These are phyloP conservation scores for Cladosporium sp. DNA, from an alignment of 2,329 filamentous ascomycete species.

Conservation along the genomic window DNA sequence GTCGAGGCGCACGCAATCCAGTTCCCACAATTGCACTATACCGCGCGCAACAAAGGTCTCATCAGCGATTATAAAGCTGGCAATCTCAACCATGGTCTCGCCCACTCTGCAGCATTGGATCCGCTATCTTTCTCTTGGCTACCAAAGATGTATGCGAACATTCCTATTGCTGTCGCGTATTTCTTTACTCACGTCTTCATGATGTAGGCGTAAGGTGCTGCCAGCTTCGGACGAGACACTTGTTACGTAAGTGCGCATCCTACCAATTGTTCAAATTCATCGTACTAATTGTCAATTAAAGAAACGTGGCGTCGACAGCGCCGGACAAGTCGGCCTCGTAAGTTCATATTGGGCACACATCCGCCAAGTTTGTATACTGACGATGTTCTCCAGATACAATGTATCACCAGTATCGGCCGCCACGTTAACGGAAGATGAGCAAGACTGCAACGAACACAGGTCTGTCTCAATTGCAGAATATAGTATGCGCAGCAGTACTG, in stretches of 20 bases:
- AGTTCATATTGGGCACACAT: not conserved
- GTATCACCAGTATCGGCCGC: not conserved
- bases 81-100: constrained; percentile 57
- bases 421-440: constrained; percentile 33
- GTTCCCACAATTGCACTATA: constrained; percentile 39
- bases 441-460: not conserved
- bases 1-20: constrained; percentile 33
- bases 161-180: not conserved
- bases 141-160: not conserved
- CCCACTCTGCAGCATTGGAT: constrained; percentile 6
- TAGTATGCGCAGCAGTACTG: constrained; percentile 47
- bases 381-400: not conserved
- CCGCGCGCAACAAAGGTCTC: constrained; percentile 37
- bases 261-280: too few relatives aligned
- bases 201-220: not conserved
- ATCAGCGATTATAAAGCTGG: constrained; percentile 58
- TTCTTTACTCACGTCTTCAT: not conserved
- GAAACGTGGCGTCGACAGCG: not conserved
- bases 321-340: not conserved
- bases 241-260: constrained; percentile 4
- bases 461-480: not conserved
- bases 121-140: constrained; percentile 5
- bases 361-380: not conserved
- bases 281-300: not conserved
- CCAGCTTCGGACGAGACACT: not conserved